Evolutionary conservation across 2,329 filamentous ascomycete species (phyloP), one percentile per base, ranked within the genome.

Genomic region (Sporothrix schenckii): DNA sequence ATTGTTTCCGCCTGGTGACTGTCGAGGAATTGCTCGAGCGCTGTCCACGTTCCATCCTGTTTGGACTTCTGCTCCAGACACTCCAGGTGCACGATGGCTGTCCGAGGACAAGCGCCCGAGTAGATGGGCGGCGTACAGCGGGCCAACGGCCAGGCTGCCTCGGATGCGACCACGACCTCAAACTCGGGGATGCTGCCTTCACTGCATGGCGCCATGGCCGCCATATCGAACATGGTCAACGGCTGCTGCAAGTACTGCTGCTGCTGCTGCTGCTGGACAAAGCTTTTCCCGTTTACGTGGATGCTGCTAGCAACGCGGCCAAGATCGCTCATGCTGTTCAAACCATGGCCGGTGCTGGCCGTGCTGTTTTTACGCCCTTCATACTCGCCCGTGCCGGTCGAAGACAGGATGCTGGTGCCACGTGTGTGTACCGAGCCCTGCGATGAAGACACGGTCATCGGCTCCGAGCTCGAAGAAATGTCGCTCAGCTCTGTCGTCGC

Each of bases 41-140:
- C 77, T 47, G 75, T 78, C 84, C 84, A 86, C 1, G 80, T 83
- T 30, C 79, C 79, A 52, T 83, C 82, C 39, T 84, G 79, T 71
- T 83, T 84, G 2, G 82, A 84, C 73, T 82, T 83, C 30, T 83
- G 80, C 74, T 85, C 84, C 30, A 87, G 77, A 60, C 80, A 83
- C 74, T 86, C 83, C 0, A 86, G 78, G 71, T 86, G 84, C 30
- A 84, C 79, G 47, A 85, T 83, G 4, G 83, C 83, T 9, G 84
- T 86, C 4, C 82, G 80, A 0, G 83, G 83, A 66, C 84, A 86
- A 1, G 78, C 76, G 2, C 78, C 81, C 0, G 83, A 83, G 72
- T 79, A 83, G 14, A 80, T 77, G 2, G 80, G 80, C 0, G 81
- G 82, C 70, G 83, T 86, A 75, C 85, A 86, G 21, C 83, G 80